Evolutionary conservation across 2,329 filamentous ascomycete genomes (phyloP), one percentile per base, ranked within the genome.

Genomic region (Drechslerella coelobrocha): DNA sequence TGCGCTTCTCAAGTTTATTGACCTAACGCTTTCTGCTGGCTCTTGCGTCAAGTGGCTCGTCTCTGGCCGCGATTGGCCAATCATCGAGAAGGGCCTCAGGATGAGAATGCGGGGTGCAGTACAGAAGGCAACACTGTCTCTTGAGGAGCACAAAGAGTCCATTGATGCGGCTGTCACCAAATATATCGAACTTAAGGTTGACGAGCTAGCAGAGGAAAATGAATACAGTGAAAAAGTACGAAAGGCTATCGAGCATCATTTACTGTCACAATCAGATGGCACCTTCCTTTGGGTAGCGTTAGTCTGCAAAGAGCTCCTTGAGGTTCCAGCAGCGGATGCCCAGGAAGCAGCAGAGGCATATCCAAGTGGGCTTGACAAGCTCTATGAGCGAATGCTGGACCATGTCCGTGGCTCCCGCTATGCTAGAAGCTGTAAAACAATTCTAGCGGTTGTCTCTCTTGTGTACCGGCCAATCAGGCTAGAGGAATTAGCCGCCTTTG

Each of bases 281-380:
- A 82, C 80, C 0, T 82, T 82, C 56, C 79, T 83, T 26, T 82
- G 79, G 81, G 80, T 81, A 23, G 78, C n/a, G n/a, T 31, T 31
- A 12, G 29, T 31, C 6, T 31, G 29, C 12, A 12, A 31, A 31
- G 29, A 12, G 29, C 29, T 31, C 29, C 6, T 12, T 12, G 12
- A 12, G 29, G 12, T 31, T 31, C 29, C 12, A 6, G 29, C 6
- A 12, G 29, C 29, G 6, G 29, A 31, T 6, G 29, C 29, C 12
- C 12, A 6, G 12, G 29, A 31, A 31, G 29, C 6, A 31, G 29
- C 12, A 31, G 29, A 6, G 29, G 29, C 29, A 12, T 31, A 6
- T 31, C 29, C 29, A 31, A 12, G 6, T 12, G 29, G 29, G 12
- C 29, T 31, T 31, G 12, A 31, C 12, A 31, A 6, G 6, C 29